A percentile compares a stretch with the other conserved stretches of the same genome.
Conservation (phyloP, 371 early-diverging fungal species). For the Nematocida parisii region DNA sequence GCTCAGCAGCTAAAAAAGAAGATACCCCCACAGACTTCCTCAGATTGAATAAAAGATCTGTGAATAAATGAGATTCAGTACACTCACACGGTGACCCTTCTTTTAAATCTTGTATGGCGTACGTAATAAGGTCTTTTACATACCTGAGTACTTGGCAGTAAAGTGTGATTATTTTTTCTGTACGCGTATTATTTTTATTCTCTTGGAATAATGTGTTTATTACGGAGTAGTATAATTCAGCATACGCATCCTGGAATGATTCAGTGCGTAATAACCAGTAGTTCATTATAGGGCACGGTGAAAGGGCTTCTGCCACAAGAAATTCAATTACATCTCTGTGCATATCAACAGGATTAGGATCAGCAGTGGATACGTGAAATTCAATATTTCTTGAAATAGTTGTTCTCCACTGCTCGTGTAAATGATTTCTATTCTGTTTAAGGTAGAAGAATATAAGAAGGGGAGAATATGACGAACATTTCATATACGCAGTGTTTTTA, state of each 20-base stretch:
- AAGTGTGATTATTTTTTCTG: neutral
- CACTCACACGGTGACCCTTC: neutral
- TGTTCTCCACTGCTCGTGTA: neutral
- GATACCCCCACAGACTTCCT: neutral
- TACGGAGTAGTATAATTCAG: neutral
- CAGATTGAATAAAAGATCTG: neutral
- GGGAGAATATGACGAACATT: neutral
- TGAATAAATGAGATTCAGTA: neutral
- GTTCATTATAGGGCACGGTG: neutral
- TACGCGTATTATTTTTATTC: neutral
- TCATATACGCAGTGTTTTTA: neutral
- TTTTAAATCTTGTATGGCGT: neutral
- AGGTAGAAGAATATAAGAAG: slow-evolving; percentile 1
- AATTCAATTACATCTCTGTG: slow-evolving; percentile 2
- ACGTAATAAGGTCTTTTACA: neutral
- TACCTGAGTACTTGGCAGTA: neutral
- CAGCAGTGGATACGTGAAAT: neutral
- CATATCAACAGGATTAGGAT: neutral
- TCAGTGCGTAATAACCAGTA: neutral
- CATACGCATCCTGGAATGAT: neutral
- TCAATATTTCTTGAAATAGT: neutral
- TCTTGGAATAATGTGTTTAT: neutral
- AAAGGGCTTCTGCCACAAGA: slow-evolving; percentile 4
- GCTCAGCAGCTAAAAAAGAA: neutral
- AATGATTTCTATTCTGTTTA: neutral